Conservation (phyloP, 2,329 filamentous ascomycete genomes). For the Claviceps citrina region DNA sequence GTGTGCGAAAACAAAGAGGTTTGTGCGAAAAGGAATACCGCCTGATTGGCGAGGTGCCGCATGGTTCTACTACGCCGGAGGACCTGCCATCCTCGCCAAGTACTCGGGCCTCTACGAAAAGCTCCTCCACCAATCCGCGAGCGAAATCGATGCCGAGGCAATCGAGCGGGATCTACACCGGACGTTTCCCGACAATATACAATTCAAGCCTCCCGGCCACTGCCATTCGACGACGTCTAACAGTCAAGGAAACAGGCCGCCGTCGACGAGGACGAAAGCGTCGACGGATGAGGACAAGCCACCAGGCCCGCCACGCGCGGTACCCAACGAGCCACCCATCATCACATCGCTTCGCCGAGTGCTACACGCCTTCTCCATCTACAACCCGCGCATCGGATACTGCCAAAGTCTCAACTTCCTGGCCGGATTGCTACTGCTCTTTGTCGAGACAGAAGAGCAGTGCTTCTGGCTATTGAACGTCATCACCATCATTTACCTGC, state of each 20-base stretch:
- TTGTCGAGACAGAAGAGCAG: slow-evolving; percentile 77
- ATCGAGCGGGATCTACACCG: slow-evolving; percentile 89
- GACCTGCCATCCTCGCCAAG: slow-evolving; percentile 61
- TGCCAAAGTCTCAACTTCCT: slow-evolving; percentile 94
- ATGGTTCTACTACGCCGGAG: slow-evolving; percentile 93
- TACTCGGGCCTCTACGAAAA: slow-evolving; percentile 63
- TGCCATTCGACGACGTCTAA: slow-evolving; percentile 17
- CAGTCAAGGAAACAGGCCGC: slow-evolving; percentile 21
- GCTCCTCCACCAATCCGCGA: slow-evolving; percentile 48
- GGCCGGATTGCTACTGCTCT: slow-evolving; percentile 74
- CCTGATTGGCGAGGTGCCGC: slow-evolving; percentile 88
- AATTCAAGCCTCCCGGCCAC: slow-evolving; percentile 55
- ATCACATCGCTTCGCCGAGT: slow-evolving; percentile 72
- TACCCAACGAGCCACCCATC: slow-evolving; percentile 53
- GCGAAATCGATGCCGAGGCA: slow-evolving; percentile 64
- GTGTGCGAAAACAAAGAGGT: slow-evolving; percentile 72
- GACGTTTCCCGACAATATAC: slow-evolving; percentile 87
- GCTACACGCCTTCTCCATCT: slow-evolving; percentile 74
- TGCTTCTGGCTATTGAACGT: slow-evolving; percentile 87
- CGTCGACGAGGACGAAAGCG: slow-evolving; percentile 21
- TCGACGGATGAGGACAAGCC: slow-evolving; percentile 19
- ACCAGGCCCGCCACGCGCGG: slow-evolving; percentile 16
- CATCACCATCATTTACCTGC: slow-evolving; percentile 74
- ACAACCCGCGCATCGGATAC: slow-evolving; percentile 85
- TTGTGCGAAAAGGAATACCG: slow-evolving; percentile 83